Conservation (phyloP, 331 rosid species). For the Phaseolus coccineus region DNA sequence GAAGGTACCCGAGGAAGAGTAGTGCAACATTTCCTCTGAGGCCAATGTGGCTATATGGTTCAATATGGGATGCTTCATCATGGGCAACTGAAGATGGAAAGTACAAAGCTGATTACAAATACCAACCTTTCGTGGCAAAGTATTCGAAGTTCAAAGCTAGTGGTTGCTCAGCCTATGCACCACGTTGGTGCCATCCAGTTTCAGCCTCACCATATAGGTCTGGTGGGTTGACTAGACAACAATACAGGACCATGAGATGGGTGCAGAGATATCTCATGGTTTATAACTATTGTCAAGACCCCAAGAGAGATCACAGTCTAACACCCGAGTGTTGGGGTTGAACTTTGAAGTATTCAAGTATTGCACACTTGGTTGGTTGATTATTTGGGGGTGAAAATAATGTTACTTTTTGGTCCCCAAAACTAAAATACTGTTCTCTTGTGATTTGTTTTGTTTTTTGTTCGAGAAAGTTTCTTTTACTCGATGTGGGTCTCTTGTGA, state of each 20-base stretch:
- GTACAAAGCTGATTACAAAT: slow-evolving; percentile 93
- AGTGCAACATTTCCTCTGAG: slow-evolving; percentile 79
- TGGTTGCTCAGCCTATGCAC: slow-evolving; percentile 82
- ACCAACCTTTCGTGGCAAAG: slow-evolving; percentile 88
- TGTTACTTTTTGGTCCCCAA: neutral
- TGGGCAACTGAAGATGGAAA: slow-evolving; percentile 99
- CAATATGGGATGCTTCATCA: slow-evolving; percentile 99
- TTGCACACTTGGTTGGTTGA: neutral
- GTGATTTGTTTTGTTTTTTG: slow-evolving; percentile 44
- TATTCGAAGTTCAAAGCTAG: slow-evolving; percentile 79
- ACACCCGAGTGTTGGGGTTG: slow-evolving; percentile 89
- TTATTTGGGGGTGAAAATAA: neutral
- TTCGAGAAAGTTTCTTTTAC: slow-evolving; percentile 41
- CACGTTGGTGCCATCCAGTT: slow-evolving; percentile 73
- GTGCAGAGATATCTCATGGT: slow-evolving; percentile 80
- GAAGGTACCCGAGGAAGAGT: slow-evolving; percentile 84
- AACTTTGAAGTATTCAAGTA: slow-evolving; percentile 18
- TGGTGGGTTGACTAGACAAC: slow-evolving; percentile 76
- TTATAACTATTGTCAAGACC: slow-evolving; percentile 86
- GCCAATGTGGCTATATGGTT: slow-evolving; percentile 99
- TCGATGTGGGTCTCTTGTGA: slow-evolving; percentile 44
- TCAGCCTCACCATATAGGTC: slow-evolving; percentile 81
- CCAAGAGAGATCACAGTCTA: slow-evolving; percentile 81
- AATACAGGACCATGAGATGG: slow-evolving; percentile 77
- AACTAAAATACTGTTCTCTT: slow-evolving; percentile 47